Percentiles rank a stretch among this genome's conserved stretches.
phyloP scores from a whole-genome alignment of 345 rosid species.

The Hypericum perforatum region DNA sequence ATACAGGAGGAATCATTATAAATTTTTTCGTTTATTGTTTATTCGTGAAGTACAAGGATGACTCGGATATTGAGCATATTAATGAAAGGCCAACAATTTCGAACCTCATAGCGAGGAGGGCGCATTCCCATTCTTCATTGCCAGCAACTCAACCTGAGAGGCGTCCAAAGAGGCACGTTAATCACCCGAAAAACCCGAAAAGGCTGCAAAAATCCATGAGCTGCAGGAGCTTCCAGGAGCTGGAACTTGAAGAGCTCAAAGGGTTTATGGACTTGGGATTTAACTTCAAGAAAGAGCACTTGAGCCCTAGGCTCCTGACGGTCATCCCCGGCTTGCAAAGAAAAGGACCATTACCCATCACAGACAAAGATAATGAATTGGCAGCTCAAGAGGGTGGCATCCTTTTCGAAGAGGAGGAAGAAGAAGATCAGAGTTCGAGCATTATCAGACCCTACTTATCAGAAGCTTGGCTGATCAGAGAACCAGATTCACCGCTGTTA shows the following conservation, averaged over 20 bases:
- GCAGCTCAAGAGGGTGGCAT: conserved; percentile 3
- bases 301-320: conserved; percentile 37
- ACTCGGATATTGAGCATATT: conserved; percentile 1
- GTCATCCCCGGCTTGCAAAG: conserved; percentile 52
- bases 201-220: conserved; percentile 30
- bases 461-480: conserved; percentile 57
- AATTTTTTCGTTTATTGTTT: background rate
- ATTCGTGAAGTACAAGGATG: conserved; percentile 9
- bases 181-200: conserved; percentile 3
- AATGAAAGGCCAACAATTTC: conserved; percentile 26
- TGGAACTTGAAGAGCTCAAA: conserved; percentile 62
- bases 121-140: conserved; percentile 35
- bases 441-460: conserved; percentile 46
- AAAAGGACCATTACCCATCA: conserved; percentile 10
- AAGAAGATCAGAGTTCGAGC: conserved; percentile 11
- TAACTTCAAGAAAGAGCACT: conserved; percentile 35
- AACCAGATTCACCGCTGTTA: conserved; percentile 43
- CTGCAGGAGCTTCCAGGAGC: conserved; percentile 32
- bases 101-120: conserved; percentile 11
- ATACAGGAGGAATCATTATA: background rate
- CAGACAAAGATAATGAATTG: background rate
- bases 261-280: conserved; percentile 67
- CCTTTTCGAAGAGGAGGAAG: conserved; percentile 2
- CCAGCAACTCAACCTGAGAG: conserved; percentile 19
- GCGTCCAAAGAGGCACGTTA: conserved; percentile 5